A percentile compares a stretch with the other conserved stretches of the same genome.
phyloP scores from a whole-genome alignment of 371 early-diverging fungal species.

The Mucor ambiguus region DNA sequence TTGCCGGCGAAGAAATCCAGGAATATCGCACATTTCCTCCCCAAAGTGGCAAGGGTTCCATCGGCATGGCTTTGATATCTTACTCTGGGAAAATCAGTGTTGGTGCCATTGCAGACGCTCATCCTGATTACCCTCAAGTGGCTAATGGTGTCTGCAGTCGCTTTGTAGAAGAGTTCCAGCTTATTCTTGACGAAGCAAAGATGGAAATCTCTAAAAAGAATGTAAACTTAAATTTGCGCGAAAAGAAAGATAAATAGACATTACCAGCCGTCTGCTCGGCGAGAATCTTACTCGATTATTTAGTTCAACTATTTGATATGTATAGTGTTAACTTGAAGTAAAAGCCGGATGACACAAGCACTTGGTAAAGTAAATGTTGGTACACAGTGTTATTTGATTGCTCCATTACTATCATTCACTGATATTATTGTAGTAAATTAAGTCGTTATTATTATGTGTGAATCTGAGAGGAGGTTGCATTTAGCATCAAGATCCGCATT shows the following conservation, averaged over 20 bases:
- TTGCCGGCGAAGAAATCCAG: constrained; percentile 36
- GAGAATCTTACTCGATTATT: no score
- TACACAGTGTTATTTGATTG: no score
- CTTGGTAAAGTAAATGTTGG: no score
- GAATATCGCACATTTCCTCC: constrained; percentile 34
- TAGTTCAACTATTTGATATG: no score
- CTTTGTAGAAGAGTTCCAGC: constrained; percentile 33
- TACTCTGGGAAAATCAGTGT: constrained; percentile 37
- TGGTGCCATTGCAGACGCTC: constrained; percentile 32
- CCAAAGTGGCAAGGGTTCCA: constrained; percentile 36
- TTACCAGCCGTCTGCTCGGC: no score
- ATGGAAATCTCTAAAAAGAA: constrained; percentile 21
- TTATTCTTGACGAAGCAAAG: constrained; percentile 34
- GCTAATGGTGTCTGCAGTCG: constrained; percentile 27
- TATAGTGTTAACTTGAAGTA: no score
- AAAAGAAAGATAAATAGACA: background rate
- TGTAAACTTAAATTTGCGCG: background rate
- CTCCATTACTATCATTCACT: no score
- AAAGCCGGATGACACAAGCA: no score
- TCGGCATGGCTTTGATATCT: constrained; percentile 41
- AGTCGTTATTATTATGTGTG: no score
- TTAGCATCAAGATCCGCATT: no score
- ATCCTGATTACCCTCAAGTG: constrained; percentile 28
- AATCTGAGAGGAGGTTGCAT: no score
- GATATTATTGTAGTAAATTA: no score